phyloP scores from a whole-genome alignment of 208 protist species.

The Trypanosoma lewisi region DNA sequence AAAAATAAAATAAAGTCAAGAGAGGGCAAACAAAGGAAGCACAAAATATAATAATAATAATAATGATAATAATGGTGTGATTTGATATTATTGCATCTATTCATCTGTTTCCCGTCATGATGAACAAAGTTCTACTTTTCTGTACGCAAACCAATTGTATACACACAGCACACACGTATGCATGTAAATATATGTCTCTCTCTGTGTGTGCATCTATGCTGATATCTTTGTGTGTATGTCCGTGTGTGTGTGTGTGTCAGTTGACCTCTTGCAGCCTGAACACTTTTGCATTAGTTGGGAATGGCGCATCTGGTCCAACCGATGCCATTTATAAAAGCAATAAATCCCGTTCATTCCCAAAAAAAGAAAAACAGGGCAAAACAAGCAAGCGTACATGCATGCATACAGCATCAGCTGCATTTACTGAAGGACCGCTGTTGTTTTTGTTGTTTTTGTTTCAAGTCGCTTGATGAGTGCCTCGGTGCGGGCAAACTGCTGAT shows the following conservation, averaged over 20 bases:
- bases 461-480: conserved; percentile 15
- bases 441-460: background rate
- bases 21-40: background rate
- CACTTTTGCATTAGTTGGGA: background rate
- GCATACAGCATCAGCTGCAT: background rate
- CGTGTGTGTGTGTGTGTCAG: background rate
- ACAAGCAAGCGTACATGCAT: background rate
- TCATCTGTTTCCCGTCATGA: background rate
- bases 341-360: background rate
- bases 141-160: no score
- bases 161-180: no score
- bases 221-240: background rate
- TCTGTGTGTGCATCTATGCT: conserved; percentile 8
- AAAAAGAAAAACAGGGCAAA: conserved; percentile 2
- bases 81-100: background rate
- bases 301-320: background rate
- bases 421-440: background rate
- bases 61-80: background rate
- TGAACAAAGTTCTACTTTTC: background rate
- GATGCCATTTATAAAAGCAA: background rate
- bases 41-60: conserved; percentile 11
- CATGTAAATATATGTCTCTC: no score
- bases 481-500: conserved; percentile 19
- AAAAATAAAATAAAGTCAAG: background rate
- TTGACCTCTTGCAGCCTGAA: background rate